phyloP scores from a whole-genome alignment of 2,329 filamentous ascomycete genomes.

The Waltergamsia citrina region DNA sequence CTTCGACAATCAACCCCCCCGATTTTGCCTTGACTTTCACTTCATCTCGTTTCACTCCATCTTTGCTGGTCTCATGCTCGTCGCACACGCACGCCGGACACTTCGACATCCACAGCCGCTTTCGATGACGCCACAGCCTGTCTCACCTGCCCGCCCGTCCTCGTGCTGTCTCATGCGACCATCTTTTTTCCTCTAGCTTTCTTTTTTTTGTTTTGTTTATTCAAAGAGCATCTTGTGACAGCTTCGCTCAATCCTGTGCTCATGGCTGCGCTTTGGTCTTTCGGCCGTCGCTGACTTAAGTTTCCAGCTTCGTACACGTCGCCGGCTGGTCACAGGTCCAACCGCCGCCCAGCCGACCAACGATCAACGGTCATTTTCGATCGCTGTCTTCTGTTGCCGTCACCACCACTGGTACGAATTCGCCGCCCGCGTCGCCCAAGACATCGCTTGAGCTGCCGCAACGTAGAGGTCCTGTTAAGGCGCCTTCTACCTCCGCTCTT shows the following conservation, averaged over 20 bases:
- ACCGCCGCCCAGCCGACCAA: conserved; percentile 20
- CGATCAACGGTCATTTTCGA: conserved; percentile 36
- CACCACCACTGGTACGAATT: conserved; percentile 7
- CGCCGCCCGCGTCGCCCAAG: neutral
- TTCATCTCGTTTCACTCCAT: conserved; percentile 1
- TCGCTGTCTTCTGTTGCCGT: conserved; percentile 42
- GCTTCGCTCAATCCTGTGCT: neutral
- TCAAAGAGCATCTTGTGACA: neutral
- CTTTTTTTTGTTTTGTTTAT: neutral
- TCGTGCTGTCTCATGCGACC: neutral
- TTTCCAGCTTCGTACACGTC: conserved; percentile 41
- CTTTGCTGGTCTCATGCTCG: conserved; percentile 1
- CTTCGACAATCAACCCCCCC: conserved; percentile 1
- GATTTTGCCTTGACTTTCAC: neutral
- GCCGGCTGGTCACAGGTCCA: conserved; percentile 45
- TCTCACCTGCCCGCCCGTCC: conserved; percentile 1
- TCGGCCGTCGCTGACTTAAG: conserved; percentile 8
- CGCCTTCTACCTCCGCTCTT: conserved; percentile 24
- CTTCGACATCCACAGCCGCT: neutral
- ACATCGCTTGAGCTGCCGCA: too few species aligned
- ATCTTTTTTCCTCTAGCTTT: neutral
- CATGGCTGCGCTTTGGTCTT: neutral
- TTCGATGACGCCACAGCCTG: conserved; percentile 1
- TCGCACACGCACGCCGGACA: too few species aligned
- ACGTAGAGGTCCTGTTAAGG: conserved; percentile 27